Conservation (phyloP, 75 land plant species). For the Sequoia sempervirens region DNA sequence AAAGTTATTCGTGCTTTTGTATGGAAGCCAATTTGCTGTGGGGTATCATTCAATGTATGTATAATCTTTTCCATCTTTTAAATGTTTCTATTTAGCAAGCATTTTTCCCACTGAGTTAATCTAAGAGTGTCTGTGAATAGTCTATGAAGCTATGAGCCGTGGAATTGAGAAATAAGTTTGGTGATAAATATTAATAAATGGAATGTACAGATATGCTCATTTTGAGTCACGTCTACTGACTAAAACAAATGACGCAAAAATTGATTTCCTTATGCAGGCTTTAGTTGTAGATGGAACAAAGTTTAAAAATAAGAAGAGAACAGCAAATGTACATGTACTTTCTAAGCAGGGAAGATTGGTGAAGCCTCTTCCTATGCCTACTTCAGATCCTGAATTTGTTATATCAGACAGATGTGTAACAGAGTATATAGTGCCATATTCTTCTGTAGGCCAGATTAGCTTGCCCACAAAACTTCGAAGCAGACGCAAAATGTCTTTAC, state of each 20-base stretch:
- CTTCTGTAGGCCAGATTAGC: constrained; percentile 10
- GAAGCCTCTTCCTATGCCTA: constrained; percentile 23
- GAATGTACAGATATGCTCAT: neutral
- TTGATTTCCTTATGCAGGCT: constrained; percentile 20
- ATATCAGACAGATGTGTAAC: constrained; percentile 15
- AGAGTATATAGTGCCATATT: constrained; percentile 14
- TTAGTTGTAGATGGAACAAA: constrained; percentile 31
- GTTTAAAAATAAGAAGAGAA: constrained; percentile 29
- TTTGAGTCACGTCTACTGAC: neutral
- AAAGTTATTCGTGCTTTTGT: neutral
- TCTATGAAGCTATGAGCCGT: neutral
- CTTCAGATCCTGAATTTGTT: constrained; percentile 23
- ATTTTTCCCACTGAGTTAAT: neutral
- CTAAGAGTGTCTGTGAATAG: neutral
- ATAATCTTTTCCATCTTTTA: neutral
- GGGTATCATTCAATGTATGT: neutral
- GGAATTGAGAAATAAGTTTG: neutral
- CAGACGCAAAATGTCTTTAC: constrained; percentile 43
- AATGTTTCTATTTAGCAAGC: neutral
- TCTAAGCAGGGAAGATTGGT: constrained; percentile 23
- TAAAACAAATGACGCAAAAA: neutral
- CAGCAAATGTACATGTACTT: constrained; percentile 9
- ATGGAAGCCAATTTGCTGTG: neutral
- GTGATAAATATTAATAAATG: neutral
- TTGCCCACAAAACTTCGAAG: constrained; percentile 40